Evolutionary conservation across 257 asterid genomes (phyloP).

Genomic region (Solanum stenotomum): DNA sequence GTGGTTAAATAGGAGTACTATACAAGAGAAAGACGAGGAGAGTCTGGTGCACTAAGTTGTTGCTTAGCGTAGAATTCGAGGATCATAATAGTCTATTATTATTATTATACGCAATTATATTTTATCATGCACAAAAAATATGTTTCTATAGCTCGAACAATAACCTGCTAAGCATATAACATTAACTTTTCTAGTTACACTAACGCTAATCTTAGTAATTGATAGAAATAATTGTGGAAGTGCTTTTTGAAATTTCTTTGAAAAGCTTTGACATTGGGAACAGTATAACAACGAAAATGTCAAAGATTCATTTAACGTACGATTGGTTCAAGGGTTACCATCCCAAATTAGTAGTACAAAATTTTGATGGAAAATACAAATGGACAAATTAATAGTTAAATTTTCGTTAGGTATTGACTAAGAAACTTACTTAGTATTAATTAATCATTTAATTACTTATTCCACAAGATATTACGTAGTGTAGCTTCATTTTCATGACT

Average conservation of each 20-base stretch:
- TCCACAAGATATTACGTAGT: background rate
- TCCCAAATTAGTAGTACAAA: background rate
- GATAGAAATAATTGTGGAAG: background rate
- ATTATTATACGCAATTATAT: too few species aligned
- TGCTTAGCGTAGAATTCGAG: rapidly evolving
- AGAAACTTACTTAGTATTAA: background rate
- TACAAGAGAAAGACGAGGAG: background rate
- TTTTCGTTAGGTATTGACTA: background rate
- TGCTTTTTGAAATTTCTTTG: background rate
- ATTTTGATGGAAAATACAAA: background rate
- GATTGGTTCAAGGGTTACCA: background rate
- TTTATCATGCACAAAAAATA: background rate
- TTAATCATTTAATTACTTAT: background rate
- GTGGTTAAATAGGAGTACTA: background rate
- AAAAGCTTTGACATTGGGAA: background rate
- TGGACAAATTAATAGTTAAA: background rate
- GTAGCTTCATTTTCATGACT: background rate
- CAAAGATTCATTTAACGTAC: background rate
- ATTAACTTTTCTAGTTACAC: background rate
- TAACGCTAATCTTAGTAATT: background rate
- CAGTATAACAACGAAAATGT: background rate
- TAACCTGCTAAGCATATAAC: background rate
- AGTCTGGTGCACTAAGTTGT: background rate
- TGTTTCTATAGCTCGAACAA: rapidly evolving
- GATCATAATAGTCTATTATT: background rate